phyloP scores from a whole-genome alignment of 768 basidiomycete species.

The Trametes meyenii region DNA sequence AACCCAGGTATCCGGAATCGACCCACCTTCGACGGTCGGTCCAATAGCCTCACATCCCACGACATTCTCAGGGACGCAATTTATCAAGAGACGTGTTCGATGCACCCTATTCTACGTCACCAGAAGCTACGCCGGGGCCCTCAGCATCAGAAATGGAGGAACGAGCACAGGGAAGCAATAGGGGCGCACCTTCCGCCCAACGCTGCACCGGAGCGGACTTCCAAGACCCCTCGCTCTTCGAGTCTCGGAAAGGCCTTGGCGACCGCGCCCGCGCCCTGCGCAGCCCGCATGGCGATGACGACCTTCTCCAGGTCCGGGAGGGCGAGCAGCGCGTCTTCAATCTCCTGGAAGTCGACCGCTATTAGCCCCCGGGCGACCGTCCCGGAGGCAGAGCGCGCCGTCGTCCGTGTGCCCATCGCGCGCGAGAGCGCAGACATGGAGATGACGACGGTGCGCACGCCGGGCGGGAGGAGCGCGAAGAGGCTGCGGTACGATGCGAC shows the following conservation, averaged over 20 bases:
- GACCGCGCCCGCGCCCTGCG: background rate
- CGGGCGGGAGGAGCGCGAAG: background rate
- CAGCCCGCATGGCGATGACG: slow-evolving; percentile 4
- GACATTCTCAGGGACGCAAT: no score
- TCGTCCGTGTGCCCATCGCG: no score
- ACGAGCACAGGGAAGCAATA: background rate
- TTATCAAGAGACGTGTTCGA: no score
- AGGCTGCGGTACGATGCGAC: slow-evolving; percentile 5
- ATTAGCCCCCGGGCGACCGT: background rate
- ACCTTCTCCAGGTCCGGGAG: background rate
- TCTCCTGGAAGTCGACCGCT: slow-evolving; percentile 8
- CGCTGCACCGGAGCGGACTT: background rate
- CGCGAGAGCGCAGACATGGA: slow-evolving; percentile 1
- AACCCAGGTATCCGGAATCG: no score
- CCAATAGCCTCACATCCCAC: no score
- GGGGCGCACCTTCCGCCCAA: background rate
- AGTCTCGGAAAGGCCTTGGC: background rate
- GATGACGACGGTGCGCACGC: slow-evolving; percentile 5
- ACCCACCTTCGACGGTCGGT: no score
- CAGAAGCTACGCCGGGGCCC: background rate
- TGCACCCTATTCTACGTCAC: background rate
- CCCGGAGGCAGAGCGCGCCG: background rate
- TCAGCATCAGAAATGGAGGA: no score
- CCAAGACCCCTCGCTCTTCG: background rate
- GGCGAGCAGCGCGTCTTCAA: slow-evolving; percentile 3